Base-by-base conservation (phyloP, 352 stramenopile genomes). In the Pythium phragmitis region DNA sequence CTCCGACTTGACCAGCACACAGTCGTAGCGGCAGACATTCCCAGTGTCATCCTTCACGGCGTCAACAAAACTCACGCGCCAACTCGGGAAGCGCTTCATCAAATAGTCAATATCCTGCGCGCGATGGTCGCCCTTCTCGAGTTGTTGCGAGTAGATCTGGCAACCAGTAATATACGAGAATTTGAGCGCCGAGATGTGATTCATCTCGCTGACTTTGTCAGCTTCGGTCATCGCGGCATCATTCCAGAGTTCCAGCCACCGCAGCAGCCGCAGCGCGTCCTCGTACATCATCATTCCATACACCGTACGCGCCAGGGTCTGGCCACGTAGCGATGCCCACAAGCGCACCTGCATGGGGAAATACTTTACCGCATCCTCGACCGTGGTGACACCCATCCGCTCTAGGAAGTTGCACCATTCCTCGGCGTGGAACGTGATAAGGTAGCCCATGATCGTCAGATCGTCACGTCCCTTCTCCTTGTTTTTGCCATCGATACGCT, bases 51-150 rank as follows among this genome's bases (percentile, higher is more conserved):
- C 63, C 21, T 75, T 71, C 43, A 92, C 83, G 60, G 84, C 92
- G 51, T 97, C 86, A 12, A 97, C 84, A 65, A 96, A 96, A 41
- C 85, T 92, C 50, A 96, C 89, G 45, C 89, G 89, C 72, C 86
- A 92, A 72, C 98, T 98, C 21, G 96, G 96, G 77, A 98, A 98
- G 58, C 97, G 93, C 16, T 96, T 89, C 88, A 99, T 97, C 2
- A 99, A 78, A 28, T 98, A 74, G 53, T 99, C 97, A 65, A 99
- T 99, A 71, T 99, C 97, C 13, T 98, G 91, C 33, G 88, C 86
- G 21, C 84, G 81, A 3, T 73, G 73, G 52, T 96, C 85, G 39
- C 84, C 82, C 8, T 74, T 61, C 14, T 82, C 83, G 26, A 92
- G 72, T 57, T 94, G 85, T 50, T 95, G 79, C 11, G 84, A 87